Evolutionary conservation across 805 yeast genomes (phyloP), one percentile per base, ranked within the genome.

Genomic region (Wickerhamomyces sydowiorum): DNA sequence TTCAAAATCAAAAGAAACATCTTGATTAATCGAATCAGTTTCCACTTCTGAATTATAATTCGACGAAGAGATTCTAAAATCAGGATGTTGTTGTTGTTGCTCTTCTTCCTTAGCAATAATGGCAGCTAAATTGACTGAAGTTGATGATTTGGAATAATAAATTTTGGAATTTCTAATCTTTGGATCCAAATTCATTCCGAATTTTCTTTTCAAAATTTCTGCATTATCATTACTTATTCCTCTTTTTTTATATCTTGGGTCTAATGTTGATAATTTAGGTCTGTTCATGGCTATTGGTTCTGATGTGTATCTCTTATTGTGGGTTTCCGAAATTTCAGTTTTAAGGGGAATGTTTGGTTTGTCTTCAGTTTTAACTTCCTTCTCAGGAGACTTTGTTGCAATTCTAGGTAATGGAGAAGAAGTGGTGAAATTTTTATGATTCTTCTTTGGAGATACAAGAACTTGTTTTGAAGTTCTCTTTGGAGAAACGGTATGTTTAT

Each of bases 71-170:
- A 52, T 41, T 44, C 53, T 41, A 34, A 34, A 47, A 9, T 47
- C 46, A n/a, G 29, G 17, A n/a, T 4, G 29, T 25, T 12, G 14
- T 25, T 13, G 29, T 8, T 25, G 9, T 25, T 13, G 14, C n/a
- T 42, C 28, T 14, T 22, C 18, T 14, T 40, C 47, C 15, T 23
- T 44, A 30, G 45, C 47, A 42, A 53, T 38, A 21, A 54, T 48
- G 14, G 54, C 48, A 21, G 59, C 49, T 21, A 56, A 43, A 28
- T 57, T 56, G 31, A 53, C 46, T 4, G 60, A 50, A 7, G 59
- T 55, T 7, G 59, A 53, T 4, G 60, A 54, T 38, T 53, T 57
- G 13, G 59, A 54, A 45, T 56, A 56, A 31, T 46, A 50, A 23
- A 54, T 56, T 37, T 46, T 57, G 1, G 59, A 53, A 9, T 35